These are phyloP conservation scores for Withania somnifera DNA, from an alignment of 305 asterid species.

Conservation along the genomic window DNA sequence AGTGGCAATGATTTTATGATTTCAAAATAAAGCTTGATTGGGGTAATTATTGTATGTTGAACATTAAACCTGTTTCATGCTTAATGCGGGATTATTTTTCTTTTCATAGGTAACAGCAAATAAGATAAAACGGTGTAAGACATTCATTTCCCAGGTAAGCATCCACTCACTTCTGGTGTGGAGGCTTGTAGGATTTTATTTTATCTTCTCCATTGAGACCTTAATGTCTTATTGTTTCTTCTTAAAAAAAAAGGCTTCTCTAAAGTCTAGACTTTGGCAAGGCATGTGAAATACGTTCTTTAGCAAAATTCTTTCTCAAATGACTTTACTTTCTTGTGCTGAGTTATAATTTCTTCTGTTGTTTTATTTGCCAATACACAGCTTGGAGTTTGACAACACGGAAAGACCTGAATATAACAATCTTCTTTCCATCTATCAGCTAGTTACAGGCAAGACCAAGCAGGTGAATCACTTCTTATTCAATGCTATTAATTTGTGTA, in stretches of 20 bases:
- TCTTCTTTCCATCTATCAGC: conserved; percentile 91
- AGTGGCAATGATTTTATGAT: background rate
- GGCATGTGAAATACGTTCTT: background rate
- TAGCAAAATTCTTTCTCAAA: background rate
- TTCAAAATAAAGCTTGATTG: background rate
- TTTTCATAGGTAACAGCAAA: conserved; percentile 61
- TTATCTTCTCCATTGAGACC: background rate
- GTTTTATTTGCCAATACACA: conserved; percentile 20
- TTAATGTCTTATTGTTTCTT: background rate
- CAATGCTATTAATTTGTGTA: background rate
- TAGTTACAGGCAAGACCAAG: conserved; percentile 76
- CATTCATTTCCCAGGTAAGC: conserved; percentile 79
- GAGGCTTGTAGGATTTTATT: background rate
- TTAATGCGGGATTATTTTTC: conserved; percentile 1
- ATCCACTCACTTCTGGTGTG: background rate
- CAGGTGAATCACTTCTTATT: conserved; percentile 40
- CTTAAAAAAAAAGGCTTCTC: background rate
- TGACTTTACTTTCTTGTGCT: background rate
- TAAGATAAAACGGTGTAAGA: conserved; percentile 96
- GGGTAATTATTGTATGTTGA: background rate
- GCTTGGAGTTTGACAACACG: conserved; percentile 85
- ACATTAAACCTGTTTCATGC: background rate
- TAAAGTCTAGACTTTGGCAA: background rate
- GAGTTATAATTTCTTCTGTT: background rate
- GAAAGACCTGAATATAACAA: conserved; percentile 96